Percentiles rank a stretch among this genome's conserved stretches.
These are phyloP conservation scores for Aspergillus pseudoglaucus DNA, from an alignment of 2,329 filamentous ascomycete genomes.

Conservation along the genomic window DNA sequence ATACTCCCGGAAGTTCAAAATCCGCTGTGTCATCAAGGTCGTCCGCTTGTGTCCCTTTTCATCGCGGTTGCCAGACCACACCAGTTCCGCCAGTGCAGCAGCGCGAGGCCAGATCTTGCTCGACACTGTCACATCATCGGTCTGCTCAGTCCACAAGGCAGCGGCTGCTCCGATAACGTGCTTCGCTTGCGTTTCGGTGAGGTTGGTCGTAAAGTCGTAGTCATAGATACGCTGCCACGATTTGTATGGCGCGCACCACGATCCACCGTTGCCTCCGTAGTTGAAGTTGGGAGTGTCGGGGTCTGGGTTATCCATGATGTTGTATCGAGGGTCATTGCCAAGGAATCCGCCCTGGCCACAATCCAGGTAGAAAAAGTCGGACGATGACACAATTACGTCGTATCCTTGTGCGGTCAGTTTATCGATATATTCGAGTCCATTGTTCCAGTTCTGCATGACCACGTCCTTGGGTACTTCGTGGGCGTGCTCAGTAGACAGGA, in stretches of 20 bases:
- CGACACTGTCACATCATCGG: conserved; percentile 48
- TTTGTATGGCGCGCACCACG: conserved; percentile 56
- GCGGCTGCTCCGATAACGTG: conserved; percentile 49
- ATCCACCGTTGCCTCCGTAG: conserved; percentile 48
- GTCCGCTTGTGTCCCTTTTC: conserved; percentile 46
- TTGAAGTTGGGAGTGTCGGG: conserved; percentile 45
- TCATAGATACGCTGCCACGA: conserved; percentile 56
- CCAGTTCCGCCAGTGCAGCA: conserved; percentile 50
- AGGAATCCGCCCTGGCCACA: conserved; percentile 51
- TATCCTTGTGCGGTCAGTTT: conserved; percentile 47
- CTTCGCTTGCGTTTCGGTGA: conserved; percentile 41
- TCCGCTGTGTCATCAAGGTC: conserved; percentile 48
- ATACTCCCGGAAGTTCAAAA: conserved; percentile 56
- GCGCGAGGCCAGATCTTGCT: conserved; percentile 52
- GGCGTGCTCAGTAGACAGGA: conserved; percentile 41
- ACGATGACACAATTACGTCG: conserved; percentile 51
- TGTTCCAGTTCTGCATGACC: conserved; percentile 52
- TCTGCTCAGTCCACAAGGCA: conserved; percentile 50
- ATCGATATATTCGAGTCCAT: conserved; percentile 45
- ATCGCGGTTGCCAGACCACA: conserved; percentile 52
- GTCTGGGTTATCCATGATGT: conserved; percentile 48
- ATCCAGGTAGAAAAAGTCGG: conserved; percentile 53
- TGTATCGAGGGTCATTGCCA: conserved; percentile 51
- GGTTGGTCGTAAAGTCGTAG: conserved; percentile 49
- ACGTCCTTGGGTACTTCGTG: conserved; percentile 45